Evolutionary conservation across 2,329 filamentous ascomycete species (phyloP), one percentile per base, ranked within the genome.

Genomic region (Cryphonectria naterciae): DNA sequence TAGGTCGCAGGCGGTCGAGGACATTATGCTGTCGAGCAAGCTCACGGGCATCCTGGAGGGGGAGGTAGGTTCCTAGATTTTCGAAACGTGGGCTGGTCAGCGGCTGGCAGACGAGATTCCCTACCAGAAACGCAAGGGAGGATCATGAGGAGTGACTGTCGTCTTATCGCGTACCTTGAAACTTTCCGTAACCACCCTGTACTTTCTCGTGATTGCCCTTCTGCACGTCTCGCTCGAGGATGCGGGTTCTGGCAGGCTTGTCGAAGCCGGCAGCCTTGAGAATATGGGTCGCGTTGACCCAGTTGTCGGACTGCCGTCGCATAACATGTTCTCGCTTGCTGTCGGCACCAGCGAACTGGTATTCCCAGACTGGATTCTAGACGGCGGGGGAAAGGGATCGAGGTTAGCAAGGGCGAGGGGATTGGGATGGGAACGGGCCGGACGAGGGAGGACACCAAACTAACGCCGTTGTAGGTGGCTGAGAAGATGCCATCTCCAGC

Each of bases 281-380:
- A 75, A 99, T 98, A 81, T 99, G 96, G 0, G 96, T 99, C 67
- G 96, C 96, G 85, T 99, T 99, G 83, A 99, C 96, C 94, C 95
- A 99, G 82, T 98, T 91, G 81, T 99, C 96, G 68, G 90, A 88
- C 72, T 95, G 91, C 66, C 96, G 90, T 80, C 96, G 92, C 96
- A 99, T 99, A 75, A 98, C 93, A 93, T 98, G 94, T 77, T 92
- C 88, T 10, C 69, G 70, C 79, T 92, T 91, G 43, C 90, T 79
- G 79, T 97, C 94, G 75, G 85, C 86, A 49, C 91, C 93, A 35
- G 70, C 32, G 76, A 97, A 91, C 80, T 97, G 94, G 82, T 90
- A 96, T 79, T 98, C 96, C 80, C 96, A 98, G 15, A 98, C 95
- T 49, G 95, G 95, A 73, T 97, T 94, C 94, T 98, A 77, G 13